Evolutionary conservation across 495 filamentous ascomycete species (phyloP).

Genomic region (Xylaria palmicola): DNA sequence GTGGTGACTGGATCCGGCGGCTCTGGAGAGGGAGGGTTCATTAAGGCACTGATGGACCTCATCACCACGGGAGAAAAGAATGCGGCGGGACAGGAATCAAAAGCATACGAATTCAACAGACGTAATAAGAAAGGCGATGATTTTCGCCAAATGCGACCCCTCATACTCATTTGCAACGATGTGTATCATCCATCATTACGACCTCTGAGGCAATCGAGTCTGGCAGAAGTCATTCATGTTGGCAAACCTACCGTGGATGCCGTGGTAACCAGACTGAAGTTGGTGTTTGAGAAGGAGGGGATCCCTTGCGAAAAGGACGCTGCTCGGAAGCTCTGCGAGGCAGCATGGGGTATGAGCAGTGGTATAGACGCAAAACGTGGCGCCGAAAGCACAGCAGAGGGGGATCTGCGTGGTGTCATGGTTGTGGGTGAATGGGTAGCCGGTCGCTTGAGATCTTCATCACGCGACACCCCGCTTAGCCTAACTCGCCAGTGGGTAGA

Average conservation of each 20-base stretch:
- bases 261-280: constrained; percentile 77
- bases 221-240: constrained; percentile 90
- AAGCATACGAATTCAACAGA: constrained; percentile 26
- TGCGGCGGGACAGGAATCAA: constrained; percentile 41
- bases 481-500: constrained; percentile 86
- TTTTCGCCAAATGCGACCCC: constrained; percentile 80
- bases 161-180: constrained; percentile 96
- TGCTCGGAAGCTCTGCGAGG: constrained; percentile 85
- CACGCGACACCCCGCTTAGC: constrained; percentile 30
- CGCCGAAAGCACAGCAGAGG: constrained; percentile 67
- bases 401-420: constrained; percentile 88
- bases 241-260: constrained; percentile 84
- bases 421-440: constrained; percentile 96
- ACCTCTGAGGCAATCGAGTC: constrained; percentile 72
- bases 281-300: constrained; percentile 81
- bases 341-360: constrained; percentile 80
- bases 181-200: constrained; percentile 90
- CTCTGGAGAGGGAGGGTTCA: constrained; percentile 76
- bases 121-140: constrained; percentile 71
- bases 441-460: constrained; percentile 64
- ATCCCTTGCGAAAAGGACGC: constrained; percentile 84
- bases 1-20: constrained; percentile 76
- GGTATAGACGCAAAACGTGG: constrained; percentile 56
- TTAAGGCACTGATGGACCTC: constrained; percentile 91
- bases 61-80: constrained; percentile 85